Conservation (phyloP, 371 early-diverging fungal species). For the Coemansia sp. region DNA sequence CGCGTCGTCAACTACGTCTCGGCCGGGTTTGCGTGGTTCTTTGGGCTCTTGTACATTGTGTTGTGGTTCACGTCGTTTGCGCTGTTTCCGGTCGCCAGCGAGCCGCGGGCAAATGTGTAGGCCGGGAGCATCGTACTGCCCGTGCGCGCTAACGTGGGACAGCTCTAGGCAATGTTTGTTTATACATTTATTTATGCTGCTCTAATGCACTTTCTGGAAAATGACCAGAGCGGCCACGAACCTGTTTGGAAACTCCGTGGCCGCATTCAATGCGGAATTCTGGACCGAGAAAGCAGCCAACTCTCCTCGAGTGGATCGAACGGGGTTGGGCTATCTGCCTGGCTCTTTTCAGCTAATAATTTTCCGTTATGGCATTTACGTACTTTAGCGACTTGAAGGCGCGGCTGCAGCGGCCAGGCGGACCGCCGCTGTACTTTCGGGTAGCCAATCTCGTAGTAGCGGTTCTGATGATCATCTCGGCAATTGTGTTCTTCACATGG, state of each 20-base stretch:
- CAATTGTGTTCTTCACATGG: slow-evolving; percentile 45
- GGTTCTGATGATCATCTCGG: slow-evolving; percentile 37
- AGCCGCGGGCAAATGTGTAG: slow-evolving; percentile 5
- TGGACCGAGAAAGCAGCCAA: background rate
- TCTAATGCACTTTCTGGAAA: background rate
- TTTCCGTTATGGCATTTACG: slow-evolving; percentile 14
- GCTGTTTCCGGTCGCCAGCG: slow-evolving; percentile 31
- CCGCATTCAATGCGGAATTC: background rate
- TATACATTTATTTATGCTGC: background rate
- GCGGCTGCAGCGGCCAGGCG: slow-evolving; percentile 43
- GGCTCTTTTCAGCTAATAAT: background rate
- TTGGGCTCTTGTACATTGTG: slow-evolving; percentile 40
- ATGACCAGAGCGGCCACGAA: background rate
- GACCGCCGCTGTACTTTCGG: slow-evolving; percentile 46
- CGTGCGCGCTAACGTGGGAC: background rate
- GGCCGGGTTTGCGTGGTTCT: slow-evolving; percentile 36
- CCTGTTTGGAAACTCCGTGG: background rate
- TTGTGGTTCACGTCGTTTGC: slow-evolving; percentile 43
- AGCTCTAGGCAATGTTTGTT: background rate
- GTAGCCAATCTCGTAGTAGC: slow-evolving; percentile 37
- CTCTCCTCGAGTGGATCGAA: background rate
- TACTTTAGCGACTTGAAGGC: slow-evolving; percentile 34
- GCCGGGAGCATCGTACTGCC: background rate
- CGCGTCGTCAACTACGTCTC: slow-evolving; percentile 38
- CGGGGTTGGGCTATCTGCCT: background rate